phyloP scores from a whole-genome alignment of 306 rosid species.

The Amphicarpaea edgeworthii region DNA sequence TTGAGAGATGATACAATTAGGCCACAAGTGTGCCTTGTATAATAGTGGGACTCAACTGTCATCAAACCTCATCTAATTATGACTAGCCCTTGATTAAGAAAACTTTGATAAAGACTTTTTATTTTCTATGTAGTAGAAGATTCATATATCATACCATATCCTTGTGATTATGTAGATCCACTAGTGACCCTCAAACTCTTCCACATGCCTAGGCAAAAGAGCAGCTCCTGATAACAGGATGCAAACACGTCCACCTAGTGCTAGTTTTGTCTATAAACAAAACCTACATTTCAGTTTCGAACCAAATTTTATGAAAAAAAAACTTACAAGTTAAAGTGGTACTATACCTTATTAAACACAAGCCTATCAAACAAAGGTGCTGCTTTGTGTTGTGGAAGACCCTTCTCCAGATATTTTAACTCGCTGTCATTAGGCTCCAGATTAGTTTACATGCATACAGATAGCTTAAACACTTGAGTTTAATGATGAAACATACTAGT shows the following conservation, averaged over 20 bases:
- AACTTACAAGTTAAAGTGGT: conserved; percentile 24
- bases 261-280: conserved; percentile 71
- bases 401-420: conserved; percentile 79
- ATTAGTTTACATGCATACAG: conserved; percentile 50
- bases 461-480: conserved; percentile 10
- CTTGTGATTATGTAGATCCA: conserved; percentile 82
- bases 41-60: too few relatives aligned
- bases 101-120: too few relatives aligned
- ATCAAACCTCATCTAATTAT: too few relatives aligned
- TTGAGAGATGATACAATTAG: too few relatives aligned
- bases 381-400: conserved; percentile 76
- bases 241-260: conserved; percentile 79
- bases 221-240: conserved; percentile 87
- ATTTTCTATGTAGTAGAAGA: conserved; percentile 18
- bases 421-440: conserved; percentile 56
- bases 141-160: conserved; percentile 72
- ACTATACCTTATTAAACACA: conserved; percentile 74
- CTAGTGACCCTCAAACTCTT: conserved; percentile 85
- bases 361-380: conserved; percentile 87
- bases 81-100: too few relatives aligned
- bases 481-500: conserved; percentile 62
- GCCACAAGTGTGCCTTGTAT: too few relatives aligned
- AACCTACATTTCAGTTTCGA: conserved; percentile 21
- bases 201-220: conserved; percentile 84
- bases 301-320: background rate